These are phyloP conservation scores for Gryganskiella cystojenkinii DNA, from an alignment of 192 early-diverging fungal genomes.

Conservation along the genomic window DNA sequence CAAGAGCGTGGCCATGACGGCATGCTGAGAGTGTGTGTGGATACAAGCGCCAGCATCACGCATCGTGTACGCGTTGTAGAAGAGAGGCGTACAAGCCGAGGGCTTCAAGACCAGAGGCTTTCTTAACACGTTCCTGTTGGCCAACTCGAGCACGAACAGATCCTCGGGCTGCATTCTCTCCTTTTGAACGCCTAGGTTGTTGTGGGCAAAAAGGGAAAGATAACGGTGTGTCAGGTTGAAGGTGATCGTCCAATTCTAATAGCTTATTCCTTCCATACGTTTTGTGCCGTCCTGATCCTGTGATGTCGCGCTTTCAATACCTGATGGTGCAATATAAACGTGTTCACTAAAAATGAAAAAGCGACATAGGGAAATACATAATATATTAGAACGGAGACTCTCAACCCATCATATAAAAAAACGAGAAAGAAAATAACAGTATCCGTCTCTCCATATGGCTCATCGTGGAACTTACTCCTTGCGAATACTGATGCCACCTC, in stretches of 20 bases:
- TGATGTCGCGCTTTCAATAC: slow-evolving; percentile 8
- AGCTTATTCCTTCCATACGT: too few species aligned
- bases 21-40: slow-evolving; percentile 96
- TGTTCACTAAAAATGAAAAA: slow-evolving; percentile 56
- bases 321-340: slow-evolving; percentile 90
- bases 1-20: slow-evolving; percentile 92
- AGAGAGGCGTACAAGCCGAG: slow-evolving; percentile 95
- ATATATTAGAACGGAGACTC: slow-evolving; percentile 3
- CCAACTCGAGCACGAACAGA: slow-evolving; percentile 83
- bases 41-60: slow-evolving; percentile 91
- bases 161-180: slow-evolving; percentile 88
- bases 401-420: too few species aligned
- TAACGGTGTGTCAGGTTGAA: neutral
- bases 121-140: slow-evolving; percentile 68
- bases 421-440: too few species aligned
- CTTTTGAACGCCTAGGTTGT: slow-evolving; percentile 94
- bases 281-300: too few species aligned
- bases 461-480: slow-evolving; percentile 64
- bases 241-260: neutral
- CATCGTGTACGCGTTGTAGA: slow-evolving; percentile 92
- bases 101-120: slow-evolving; percentile 81
- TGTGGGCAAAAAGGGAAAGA: too few species aligned
- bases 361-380: neutral
- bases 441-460: too few species aligned
- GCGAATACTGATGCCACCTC: slow-evolving; percentile 86